Conservation (phyloP, 2,329 filamentous ascomycete species). For the Hirsutella thompsonii region DNA sequence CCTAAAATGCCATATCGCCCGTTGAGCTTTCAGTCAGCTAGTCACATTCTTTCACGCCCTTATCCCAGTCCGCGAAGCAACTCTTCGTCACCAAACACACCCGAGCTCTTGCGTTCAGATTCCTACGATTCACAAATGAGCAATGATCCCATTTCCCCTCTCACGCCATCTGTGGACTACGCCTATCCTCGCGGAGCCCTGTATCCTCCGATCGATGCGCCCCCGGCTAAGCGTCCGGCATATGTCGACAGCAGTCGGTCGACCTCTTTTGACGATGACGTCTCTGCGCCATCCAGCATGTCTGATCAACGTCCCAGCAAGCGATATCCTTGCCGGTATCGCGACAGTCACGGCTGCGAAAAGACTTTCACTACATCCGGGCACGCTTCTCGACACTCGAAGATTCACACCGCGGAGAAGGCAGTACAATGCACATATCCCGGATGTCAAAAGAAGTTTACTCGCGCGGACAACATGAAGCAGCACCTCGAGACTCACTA, state of each 20-base stretch:
- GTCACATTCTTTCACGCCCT: conserved; percentile 17
- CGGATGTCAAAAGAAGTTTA: conserved; percentile 69
- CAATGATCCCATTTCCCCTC: conserved; percentile 39
- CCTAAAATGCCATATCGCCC: conserved; percentile 11
- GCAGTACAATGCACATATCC: conserved; percentile 54
- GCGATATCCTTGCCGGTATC: conserved; percentile 63
- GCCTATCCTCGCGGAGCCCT: conserved; percentile 26
- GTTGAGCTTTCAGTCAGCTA: conserved; percentile 20
- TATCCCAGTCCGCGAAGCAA: conserved; percentile 23
- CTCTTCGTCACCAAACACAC: conserved; percentile 37
- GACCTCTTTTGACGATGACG: conserved; percentile 39
- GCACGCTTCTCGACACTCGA: conserved; percentile 73
- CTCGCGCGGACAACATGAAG: conserved; percentile 78
- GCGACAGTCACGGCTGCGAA: conserved; percentile 57
- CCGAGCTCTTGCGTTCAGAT: conserved; percentile 45
- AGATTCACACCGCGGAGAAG: conserved; percentile 75
- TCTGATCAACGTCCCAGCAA: conserved; percentile 38
- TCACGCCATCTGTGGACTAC: conserved; percentile 37
- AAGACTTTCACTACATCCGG: conserved; percentile 78
- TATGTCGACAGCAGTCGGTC: conserved; percentile 31
- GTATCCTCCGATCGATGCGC: conserved; percentile 19
- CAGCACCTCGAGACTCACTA: conserved; percentile 70
- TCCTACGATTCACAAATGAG: conserved; percentile 49
- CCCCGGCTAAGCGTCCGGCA: conserved; percentile 25
- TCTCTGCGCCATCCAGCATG: conserved; percentile 24